Conservation (phyloP, 495 filamentous ascomycete species). For the Podospora pseudoanserina region DNA sequence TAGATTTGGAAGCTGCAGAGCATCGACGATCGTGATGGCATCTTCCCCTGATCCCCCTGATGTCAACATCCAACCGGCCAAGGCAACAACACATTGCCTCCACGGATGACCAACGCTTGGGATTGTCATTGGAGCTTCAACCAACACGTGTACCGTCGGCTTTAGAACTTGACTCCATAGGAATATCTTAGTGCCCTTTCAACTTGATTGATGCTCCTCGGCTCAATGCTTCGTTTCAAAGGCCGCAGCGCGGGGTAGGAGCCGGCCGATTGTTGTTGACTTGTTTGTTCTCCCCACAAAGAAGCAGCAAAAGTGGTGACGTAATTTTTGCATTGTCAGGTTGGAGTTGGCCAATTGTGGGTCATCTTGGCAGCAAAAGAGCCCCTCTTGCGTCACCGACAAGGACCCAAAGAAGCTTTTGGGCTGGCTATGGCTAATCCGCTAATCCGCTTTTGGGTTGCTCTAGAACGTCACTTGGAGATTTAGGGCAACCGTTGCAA, state of each 20-base stretch:
- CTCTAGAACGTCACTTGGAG: not conserved
- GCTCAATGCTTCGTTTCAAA: not conserved
- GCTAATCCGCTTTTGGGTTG: not conserved
- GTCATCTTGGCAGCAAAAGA: not conserved
- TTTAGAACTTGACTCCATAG: not conserved
- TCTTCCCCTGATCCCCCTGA: not conserved
- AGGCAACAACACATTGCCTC: not conserved
- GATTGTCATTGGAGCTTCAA: not conserved
- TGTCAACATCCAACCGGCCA: not conserved
- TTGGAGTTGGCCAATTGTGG: not conserved
- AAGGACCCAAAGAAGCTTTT: not conserved
- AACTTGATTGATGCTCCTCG: not conserved
- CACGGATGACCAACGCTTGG: not conserved
- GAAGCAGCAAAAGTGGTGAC: not conserved
- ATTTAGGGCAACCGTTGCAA: not conserved
- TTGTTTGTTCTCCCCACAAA: not conserved
- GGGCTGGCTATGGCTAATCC: not conserved
- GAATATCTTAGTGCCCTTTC: not conserved
- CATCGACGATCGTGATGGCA: not conserved
- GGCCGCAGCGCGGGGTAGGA: not conserved
- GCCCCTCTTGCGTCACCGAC: not conserved
- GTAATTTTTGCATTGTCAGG: not conserved
- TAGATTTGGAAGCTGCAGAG: constrained; percentile 2
- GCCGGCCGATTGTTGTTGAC: not conserved
- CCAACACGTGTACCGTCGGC: not conserved